Conservation (phyloP, 345 rosid species). For the Nephelium lappaceum region DNA sequence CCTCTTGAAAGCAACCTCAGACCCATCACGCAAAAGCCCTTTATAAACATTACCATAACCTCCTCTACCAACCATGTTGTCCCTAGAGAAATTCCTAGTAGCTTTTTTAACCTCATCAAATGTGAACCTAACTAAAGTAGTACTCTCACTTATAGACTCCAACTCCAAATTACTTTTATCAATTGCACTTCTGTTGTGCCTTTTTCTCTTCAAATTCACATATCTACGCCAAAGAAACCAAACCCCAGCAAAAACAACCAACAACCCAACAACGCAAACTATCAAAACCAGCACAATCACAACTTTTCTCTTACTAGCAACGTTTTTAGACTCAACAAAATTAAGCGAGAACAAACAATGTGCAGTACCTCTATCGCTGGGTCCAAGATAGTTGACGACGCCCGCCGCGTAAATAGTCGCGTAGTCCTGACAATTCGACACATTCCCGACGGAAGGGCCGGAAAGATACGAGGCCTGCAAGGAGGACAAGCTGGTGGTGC, state of each 20-base stretch:
- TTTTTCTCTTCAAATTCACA: slow-evolving; percentile 33
- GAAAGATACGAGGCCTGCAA: slow-evolving; percentile 48
- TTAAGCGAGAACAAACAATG: slow-evolving; percentile 65
- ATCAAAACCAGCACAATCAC: slow-evolving; percentile 37
- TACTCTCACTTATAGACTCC: slow-evolving; percentile 65
- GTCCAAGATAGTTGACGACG: slow-evolving; percentile 57
- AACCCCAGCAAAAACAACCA: slow-evolving; percentile 36
- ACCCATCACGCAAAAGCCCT: slow-evolving; percentile 65
- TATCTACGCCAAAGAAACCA: slow-evolving; percentile 48
- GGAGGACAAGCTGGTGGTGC: slow-evolving; percentile 53
- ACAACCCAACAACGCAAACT: slow-evolving; percentile 35
- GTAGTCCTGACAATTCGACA: slow-evolving; percentile 65
- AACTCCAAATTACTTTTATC: slow-evolving; percentile 43
- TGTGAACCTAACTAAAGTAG: slow-evolving; percentile 60
- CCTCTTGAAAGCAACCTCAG: slow-evolving; percentile 88
- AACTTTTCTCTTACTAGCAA: slow-evolving; percentile 27
- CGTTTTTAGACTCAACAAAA: slow-evolving; percentile 22
- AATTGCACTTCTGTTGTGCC: slow-evolving; percentile 24
- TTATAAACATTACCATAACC: slow-evolving; percentile 89
- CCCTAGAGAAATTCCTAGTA: slow-evolving; percentile 70
- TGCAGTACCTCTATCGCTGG: slow-evolving; percentile 62
- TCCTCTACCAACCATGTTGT: slow-evolving; percentile 75
- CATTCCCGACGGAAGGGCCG: slow-evolving; percentile 56
- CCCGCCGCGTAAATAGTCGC: slow-evolving; percentile 80
- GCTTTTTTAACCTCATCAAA: slow-evolving; percentile 81